Evolutionary conservation across 345 rosid genomes (phyloP).

Genomic region (Acer yangbiense): DNA sequence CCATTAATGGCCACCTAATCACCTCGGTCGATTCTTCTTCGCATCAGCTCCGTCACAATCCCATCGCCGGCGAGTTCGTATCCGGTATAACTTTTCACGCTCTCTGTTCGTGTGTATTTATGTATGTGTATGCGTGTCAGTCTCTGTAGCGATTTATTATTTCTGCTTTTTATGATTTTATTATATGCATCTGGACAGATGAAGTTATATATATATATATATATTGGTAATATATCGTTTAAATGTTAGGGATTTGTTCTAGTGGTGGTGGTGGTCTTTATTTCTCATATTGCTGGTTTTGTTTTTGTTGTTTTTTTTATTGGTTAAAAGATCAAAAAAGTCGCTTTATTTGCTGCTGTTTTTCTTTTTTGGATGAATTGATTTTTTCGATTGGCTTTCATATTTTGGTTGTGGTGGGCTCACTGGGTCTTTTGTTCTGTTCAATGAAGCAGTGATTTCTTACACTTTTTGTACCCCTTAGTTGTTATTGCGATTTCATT

Average conservation of each 20-base stretch:
- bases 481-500: not conserved
- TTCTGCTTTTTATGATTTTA: not conserved
- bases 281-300: not conserved
- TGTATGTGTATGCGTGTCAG: not conserved
- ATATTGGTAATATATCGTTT: not conserved
- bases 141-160: not conserved
- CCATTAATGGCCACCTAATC: constrained; percentile 66
- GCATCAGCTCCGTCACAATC: constrained; percentile 44
- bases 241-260: not conserved
- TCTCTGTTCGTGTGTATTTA: not conserved
- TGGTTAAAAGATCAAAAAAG: not conserved
- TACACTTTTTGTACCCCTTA: not conserved
- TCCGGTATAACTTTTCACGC: constrained; percentile 39
- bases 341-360: not conserved
- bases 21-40: constrained; percentile 36
- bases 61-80: constrained; percentile 76
- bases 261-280: not conserved
- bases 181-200: not conserved
- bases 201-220: no score
- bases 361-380: not conserved
- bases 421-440: not conserved
- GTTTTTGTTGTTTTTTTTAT: not conserved
- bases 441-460: not conserved
- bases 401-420: not conserved
- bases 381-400: not conserved